Evolutionary conservation across 768 basidiomycete species (phyloP).

Genomic region (Dendrothele bispora): DNA sequence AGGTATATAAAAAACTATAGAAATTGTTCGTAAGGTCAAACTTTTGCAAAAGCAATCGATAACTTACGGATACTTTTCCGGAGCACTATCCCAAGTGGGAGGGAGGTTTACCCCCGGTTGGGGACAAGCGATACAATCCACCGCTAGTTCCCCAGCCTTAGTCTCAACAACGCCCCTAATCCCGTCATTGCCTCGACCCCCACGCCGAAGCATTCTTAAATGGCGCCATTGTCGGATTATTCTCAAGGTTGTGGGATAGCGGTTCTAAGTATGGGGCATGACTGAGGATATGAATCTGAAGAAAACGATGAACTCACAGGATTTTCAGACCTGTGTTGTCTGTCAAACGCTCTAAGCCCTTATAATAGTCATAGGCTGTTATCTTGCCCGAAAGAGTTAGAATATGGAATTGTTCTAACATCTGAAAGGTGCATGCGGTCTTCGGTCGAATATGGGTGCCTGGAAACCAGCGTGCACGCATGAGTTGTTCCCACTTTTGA

Average conservation of each 20-base stretch:
- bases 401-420: not conserved
- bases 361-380: constrained; percentile 5
- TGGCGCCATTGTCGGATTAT: constrained; percentile 3
- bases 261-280: not conserved
- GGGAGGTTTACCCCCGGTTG: no score
- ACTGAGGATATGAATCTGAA: not conserved
- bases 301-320: not conserved
- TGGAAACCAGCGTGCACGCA: no score
- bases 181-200: not conserved
- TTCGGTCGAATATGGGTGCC: not conserved
- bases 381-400: constrained; percentile 6
- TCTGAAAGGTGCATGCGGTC: no score
- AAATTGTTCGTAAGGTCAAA: not conserved
- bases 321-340: not conserved
- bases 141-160: constrained; percentile 5
- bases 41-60: not conserved
- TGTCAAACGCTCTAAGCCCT: constrained; percentile 1
- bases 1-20: constrained; percentile 6
- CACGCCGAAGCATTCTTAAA: not conserved
- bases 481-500: no score
- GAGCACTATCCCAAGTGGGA: constrained; percentile 4
- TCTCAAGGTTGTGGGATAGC: constrained; percentile 3
- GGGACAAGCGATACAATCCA: constrained; percentile 17
- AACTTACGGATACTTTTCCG: constrained; percentile 4
- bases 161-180: not conserved